Evolutionary conservation across 345 rosid genomes (phyloP).

Genomic region (Erysimum cheiranthoides): DNA sequence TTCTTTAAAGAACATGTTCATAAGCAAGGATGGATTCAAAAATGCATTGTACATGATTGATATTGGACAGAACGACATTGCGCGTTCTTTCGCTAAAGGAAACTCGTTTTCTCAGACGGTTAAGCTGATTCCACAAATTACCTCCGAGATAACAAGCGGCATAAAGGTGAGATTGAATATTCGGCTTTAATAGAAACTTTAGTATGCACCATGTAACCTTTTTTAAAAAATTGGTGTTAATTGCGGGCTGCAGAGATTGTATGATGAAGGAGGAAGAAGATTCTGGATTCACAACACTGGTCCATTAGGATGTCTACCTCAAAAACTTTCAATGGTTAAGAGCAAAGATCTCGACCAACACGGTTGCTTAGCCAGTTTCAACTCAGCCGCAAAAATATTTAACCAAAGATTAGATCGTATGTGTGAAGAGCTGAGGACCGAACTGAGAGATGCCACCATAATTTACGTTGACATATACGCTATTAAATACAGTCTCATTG

Average conservation of each 20-base stretch:
- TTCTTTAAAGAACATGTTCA: constrained; percentile 19
- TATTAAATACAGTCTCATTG: constrained; percentile 73
- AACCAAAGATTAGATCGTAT: constrained; percentile 21
- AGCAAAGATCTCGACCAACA: constrained; percentile 17
- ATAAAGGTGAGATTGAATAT: constrained; percentile 58
- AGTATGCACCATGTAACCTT: not conserved
- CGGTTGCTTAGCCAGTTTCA: constrained; percentile 24
- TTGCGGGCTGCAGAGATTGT: constrained; percentile 21
- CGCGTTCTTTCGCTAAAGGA: constrained; percentile 65
- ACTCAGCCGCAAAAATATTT: not conserved
- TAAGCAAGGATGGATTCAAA: constrained; percentile 56
- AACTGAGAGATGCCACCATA: constrained; percentile 55
- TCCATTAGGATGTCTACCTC: constrained; percentile 26
- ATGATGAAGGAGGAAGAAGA: constrained; percentile 19
- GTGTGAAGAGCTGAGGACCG: constrained; percentile 55
- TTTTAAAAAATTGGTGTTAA: not conserved
- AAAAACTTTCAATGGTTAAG: constrained; percentile 14
- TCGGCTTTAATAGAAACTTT: not conserved
- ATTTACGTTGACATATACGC: constrained; percentile 69
- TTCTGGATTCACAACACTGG: constrained; percentile 30
- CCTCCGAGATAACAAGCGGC: constrained; percentile 60
- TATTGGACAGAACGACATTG: constrained; percentile 81
- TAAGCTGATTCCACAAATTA: constrained; percentile 55
- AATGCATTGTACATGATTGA: constrained; percentile 79
- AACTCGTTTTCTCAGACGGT: constrained; percentile 54